These are phyloP conservation scores for Mycosphaerella arachidis DNA, from an alignment of 2,329 filamentous ascomycete genomes.

Conservation along the genomic window DNA sequence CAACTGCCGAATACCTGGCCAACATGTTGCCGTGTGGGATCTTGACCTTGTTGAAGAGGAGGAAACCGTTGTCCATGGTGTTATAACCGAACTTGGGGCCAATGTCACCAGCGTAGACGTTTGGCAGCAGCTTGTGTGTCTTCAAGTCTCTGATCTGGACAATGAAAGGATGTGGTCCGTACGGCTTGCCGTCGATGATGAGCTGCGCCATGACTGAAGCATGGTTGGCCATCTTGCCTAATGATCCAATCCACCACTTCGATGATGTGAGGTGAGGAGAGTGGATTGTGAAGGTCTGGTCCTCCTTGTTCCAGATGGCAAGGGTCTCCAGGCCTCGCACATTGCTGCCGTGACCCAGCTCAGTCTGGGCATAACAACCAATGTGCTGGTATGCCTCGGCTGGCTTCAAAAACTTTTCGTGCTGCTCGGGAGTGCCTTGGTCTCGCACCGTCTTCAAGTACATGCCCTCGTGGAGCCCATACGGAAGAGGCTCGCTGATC, in stretches of 20 bases:
- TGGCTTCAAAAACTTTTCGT: slow-evolving; percentile 65
- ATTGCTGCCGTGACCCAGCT: slow-evolving; percentile 74
- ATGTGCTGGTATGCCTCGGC: slow-evolving; percentile 68
- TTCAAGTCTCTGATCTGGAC: slow-evolving; percentile 68
- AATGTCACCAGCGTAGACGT: slow-evolving; percentile 72
- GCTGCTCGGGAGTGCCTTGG: slow-evolving; percentile 69
- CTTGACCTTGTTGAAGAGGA: slow-evolving; percentile 72
- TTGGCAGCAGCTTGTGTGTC: slow-evolving; percentile 64
- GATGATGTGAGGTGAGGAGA: slow-evolving; percentile 69
- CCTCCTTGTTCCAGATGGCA: slow-evolving; percentile 66
- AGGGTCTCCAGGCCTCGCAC: slow-evolving; percentile 68
- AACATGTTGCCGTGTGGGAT: slow-evolving; percentile 71
- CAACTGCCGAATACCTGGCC: slow-evolving; percentile 64
- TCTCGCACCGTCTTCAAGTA: slow-evolving; percentile 65
- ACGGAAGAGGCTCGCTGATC: slow-evolving; percentile 68
- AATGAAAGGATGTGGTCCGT: slow-evolving; percentile 73
- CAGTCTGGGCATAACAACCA: slow-evolving; percentile 77
- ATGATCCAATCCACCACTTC: slow-evolving; percentile 82
- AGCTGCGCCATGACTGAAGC: slow-evolving; percentile 77
- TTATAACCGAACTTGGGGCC: slow-evolving; percentile 72
- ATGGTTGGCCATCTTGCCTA: slow-evolving; percentile 71
- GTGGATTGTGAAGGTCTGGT: slow-evolving; percentile 71
- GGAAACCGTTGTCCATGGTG: slow-evolving; percentile 69
- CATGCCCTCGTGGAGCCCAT: slow-evolving; percentile 68
- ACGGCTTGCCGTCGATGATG: slow-evolving; percentile 61